Base-by-base conservation (phyloP, 371 early-diverging fungal species). In the Dichotomocladium elegans region DNA sequence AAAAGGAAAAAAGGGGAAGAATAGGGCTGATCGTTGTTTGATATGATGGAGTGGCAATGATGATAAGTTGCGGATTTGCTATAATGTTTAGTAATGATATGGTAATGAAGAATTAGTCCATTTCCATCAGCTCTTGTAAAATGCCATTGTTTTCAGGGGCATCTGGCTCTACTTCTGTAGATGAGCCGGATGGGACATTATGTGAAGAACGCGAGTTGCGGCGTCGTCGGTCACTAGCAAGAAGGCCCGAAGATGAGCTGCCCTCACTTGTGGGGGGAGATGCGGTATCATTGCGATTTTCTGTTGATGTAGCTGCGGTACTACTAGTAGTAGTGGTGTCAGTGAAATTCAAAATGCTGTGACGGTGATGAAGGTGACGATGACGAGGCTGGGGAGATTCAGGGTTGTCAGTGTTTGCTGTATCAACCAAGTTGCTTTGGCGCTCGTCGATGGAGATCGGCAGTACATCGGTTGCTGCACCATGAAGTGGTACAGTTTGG, bases 141-240 rank as follows among this genome's bases (percentile, higher is more conserved):
- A 27, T 40, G n/a, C 37, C n/a, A 41, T 28, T 33, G 37, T 45
- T 51, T 14, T 50, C 48, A 12, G 47, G 34, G 28, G 40, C 40
- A 28, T 60, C 60, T 11, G 46, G 47, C 33, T 60, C 60, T 2
- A 60, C 60, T 31, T 60, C 60, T 4, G 60, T 60, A 17, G 60
- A 60, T 14, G 60, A 60, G 19, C 60, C 60, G 6, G 37, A 37
- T 37, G 37, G 53, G 12, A 55, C 28, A 46, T 53, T 54, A 24
- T 45, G 60, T 9, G 51, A 45, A 3, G 60, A 55, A 17, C 60
- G 60, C 11, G 60, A 60, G 34, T 55, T 48, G 31, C 55, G 48
- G 21, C 60, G 49, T 9, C 60, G 55, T n/a, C 3, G 28, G 29
- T 26, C 29, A 24, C 9, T 19, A 21, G 8, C 26, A 37, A 50